phyloP scores from a whole-genome alignment of 1,284 basidiomycete species.

The Melampsora abietis-canadensis region DNA sequence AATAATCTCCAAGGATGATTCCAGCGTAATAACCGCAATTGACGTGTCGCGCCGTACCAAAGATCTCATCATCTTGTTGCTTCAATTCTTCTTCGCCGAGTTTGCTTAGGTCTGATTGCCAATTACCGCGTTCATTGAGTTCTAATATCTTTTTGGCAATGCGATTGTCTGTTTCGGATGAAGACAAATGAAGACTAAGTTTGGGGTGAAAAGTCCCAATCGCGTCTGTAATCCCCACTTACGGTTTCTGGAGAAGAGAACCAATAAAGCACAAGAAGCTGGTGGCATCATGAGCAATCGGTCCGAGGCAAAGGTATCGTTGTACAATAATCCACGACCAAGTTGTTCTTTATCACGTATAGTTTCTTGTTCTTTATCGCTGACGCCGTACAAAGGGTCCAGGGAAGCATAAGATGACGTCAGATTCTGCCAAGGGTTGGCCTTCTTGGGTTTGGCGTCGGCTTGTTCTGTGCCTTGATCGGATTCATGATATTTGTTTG shows the following conservation, averaged over 20 bases:
- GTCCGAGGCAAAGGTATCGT: constrained; percentile 38
- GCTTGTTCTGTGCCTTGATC: no score
- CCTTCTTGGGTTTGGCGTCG: not conserved
- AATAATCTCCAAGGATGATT: constrained; percentile 36
- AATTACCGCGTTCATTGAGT: constrained; percentile 33
- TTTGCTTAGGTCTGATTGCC: constrained; percentile 49
- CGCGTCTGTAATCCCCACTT: not conserved
- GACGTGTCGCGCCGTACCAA: constrained; percentile 68
- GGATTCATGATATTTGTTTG: not conserved
- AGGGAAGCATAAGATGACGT: constrained; percentile 38
- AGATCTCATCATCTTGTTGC: constrained; percentile 64
- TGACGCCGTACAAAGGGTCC: constrained; percentile 32
- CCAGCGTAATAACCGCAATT: constrained; percentile 67
- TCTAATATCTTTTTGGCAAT: constrained; percentile 29
- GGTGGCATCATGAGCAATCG: constrained; percentile 41
- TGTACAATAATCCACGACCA: constrained; percentile 35
- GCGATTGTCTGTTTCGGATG: constrained; percentile 26
- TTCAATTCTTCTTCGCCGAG: constrained; percentile 54
- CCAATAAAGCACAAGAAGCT: constrained; percentile 30
- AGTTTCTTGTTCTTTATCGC: constrained; percentile 12
- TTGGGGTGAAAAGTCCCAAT: not conserved
- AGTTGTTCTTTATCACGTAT: constrained; percentile 21
- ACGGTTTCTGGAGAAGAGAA: constrained; percentile 42
- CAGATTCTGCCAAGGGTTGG: constrained; percentile 25
- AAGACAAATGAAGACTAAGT: not conserved